A percentile compares a stretch with the other conserved stretches of the same genome.
Conservation (phyloP, 441 rosid species). For the Populus hybrid region DNA sequence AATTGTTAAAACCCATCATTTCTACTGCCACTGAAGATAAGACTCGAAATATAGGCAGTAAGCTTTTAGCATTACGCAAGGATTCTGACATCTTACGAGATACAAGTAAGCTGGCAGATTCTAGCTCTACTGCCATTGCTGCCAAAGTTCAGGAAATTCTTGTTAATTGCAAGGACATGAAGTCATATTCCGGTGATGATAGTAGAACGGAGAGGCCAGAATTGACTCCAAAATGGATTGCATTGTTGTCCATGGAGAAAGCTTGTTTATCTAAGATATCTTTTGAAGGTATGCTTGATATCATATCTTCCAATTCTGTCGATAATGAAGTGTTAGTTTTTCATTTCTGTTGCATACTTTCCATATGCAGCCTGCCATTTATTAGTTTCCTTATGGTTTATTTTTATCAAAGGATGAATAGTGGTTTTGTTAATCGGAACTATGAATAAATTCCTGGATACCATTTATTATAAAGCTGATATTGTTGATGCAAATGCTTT, state of each 20-base stretch:
- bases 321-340: not conserved
- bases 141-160: conserved; percentile 81
- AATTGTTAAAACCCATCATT: conserved; percentile 73
- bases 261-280: conserved; percentile 90
- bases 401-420: not conserved
- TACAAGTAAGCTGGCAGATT: too few relatives aligned
- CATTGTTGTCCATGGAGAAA: conserved; percentile 87
- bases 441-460: not conserved
- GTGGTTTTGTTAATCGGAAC: not conserved
- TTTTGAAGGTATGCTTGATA: conserved; percentile 66
- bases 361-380: not conserved
- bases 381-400: not conserved
- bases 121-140: conserved; percentile 55
- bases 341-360: not conserved
- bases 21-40: conserved; percentile 51
- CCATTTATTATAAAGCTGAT: not conserved
- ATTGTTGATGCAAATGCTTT: not conserved
- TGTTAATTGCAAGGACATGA: conserved; percentile 74
- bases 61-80: conserved; percentile 70
- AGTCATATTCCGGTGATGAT: conserved; percentile 38
- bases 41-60: conserved; percentile 65
- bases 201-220: conserved; percentile 60
- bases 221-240: conserved; percentile 82
- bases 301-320: not conserved
- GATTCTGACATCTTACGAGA: too few relatives aligned